A percentile compares a stretch with the other conserved stretches of the same genome.
These are phyloP conservation scores for Aspergillus calidoustus DNA, from an alignment of 2,329 filamentous ascomycete genomes.

Conservation along the genomic window DNA sequence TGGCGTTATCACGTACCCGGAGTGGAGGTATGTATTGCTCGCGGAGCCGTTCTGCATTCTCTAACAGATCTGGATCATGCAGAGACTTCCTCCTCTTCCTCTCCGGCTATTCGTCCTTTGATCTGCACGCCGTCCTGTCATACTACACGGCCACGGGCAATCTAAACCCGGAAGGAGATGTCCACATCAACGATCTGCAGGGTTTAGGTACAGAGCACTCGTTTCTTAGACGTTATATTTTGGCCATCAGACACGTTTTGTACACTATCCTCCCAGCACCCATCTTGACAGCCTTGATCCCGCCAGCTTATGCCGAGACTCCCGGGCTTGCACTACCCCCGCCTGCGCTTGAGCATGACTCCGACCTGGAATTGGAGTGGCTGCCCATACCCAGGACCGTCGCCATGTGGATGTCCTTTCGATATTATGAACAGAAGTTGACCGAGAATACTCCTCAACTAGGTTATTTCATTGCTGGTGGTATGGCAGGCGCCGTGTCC, in stretches of 20 bases:
- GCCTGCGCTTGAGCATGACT: constrained; percentile 34
- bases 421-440: constrained; percentile 52
- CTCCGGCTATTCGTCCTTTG: constrained; percentile 61
- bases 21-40: constrained; percentile 80
- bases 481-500: constrained; percentile 90
- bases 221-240: constrained; percentile 44
- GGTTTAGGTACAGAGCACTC: constrained; percentile 77
- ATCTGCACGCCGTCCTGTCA: constrained; percentile 80
- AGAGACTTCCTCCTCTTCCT: constrained; percentile 96
- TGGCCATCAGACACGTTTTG: constrained; percentile 40
- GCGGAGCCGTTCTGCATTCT: constrained; percentile 1
- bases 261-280: constrained; percentile 42
- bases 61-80: constrained; percentile 23
- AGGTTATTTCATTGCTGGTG: constrained; percentile 98
- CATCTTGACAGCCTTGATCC: constrained; percentile 36
- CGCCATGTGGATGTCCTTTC: constrained; percentile 50
- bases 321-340: constrained; percentile 30
- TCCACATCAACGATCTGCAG: constrained; percentile 88
- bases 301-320: constrained; percentile 40
- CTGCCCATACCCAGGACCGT: constrained; percentile 46
- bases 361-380: constrained; percentile 48
- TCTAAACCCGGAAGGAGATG: constrained; percentile 92
- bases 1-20: constrained; percentile 83
- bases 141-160: constrained; percentile 91
- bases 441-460: constrained; percentile 52